Conservation (phyloP, 371 early-diverging fungal genomes). For the Chytridiales sp. region DNA sequence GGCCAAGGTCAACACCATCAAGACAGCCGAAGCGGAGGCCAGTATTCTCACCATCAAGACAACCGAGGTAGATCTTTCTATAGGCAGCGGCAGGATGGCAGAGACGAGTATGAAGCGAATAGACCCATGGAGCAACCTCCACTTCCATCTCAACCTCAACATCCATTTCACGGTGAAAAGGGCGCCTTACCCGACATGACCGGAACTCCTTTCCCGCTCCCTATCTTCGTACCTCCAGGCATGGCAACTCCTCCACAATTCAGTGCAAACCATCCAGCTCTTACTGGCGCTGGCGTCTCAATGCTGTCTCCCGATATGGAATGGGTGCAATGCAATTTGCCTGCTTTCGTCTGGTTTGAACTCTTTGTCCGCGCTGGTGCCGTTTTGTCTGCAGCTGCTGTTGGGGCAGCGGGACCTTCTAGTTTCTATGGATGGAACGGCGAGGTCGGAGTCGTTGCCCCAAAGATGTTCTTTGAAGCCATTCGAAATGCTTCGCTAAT, state of each 20-base stretch:
- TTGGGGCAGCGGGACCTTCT: conserved; percentile 9
- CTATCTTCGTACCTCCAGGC: not conserved
- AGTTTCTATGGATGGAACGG: conserved; percentile 30
- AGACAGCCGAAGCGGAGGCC: no score
- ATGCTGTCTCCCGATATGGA: conserved; percentile 20
- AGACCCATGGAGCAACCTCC: no score
- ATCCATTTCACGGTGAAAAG: not conserved
- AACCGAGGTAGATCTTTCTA: no score
- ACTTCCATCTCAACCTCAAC: not conserved
- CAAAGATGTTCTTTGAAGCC: conserved; percentile 4
- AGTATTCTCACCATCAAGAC: no score
- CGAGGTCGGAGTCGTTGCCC: conserved; percentile 27
- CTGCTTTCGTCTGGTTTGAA: conserved; percentile 31
- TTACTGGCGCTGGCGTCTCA: conserved; percentile 1
- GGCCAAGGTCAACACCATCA: not conserved
- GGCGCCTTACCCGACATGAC: conserved; percentile 1
- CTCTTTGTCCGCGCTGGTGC: conserved; percentile 29
- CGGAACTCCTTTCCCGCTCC: conserved; percentile 6
- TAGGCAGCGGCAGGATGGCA: no score
- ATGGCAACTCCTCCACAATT: not conserved
- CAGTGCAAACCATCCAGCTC: no score
- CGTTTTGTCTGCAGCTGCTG: conserved; percentile 26
- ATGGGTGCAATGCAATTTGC: conserved; percentile 25
- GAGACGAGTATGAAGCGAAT: no score
- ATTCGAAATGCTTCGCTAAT: no score